These are phyloP conservation scores for Bonia amplexicaulis DNA, from an alignment of 176 grass and related monocot genomes.

Conservation along the genomic window DNA sequence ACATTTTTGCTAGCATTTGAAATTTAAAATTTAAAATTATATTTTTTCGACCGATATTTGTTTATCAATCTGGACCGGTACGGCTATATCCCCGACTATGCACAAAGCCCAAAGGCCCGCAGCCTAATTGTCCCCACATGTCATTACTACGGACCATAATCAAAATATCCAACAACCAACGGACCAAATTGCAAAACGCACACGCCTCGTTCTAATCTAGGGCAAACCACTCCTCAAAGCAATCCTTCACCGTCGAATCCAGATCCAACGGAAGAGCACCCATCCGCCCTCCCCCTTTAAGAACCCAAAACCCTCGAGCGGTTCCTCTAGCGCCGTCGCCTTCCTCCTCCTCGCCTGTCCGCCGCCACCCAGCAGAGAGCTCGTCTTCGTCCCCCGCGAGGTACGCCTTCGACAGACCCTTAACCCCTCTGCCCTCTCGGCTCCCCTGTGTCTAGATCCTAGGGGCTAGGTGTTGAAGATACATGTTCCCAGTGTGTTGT, in stretches of 20 bases:
- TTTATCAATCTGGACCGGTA: no score
- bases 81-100: no score
- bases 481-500: not conserved
- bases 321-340: not conserved
- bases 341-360: not conserved
- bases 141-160: not conserved
- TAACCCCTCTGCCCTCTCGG: not conserved
- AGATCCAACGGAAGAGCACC: not conserved
- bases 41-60: no score
- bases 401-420: not conserved
- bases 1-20: no score
- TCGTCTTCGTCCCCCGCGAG: not conserved
- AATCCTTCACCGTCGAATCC: not conserved
- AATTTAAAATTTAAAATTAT: no score
- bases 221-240: not conserved
- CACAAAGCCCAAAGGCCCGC: no score
- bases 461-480: not conserved
- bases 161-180: not conserved
- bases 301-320: not conserved
- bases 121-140: not conserved
- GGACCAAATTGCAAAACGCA: not conserved
- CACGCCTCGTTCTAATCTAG: not conserved
- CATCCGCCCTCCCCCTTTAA: not conserved
- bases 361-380: not conserved
- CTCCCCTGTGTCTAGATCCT: not conserved